A percentile compares a stretch with the other conserved stretches of the same genome.
Conservation (phyloP, 164 flowering plant species). For the Chloranthus sessilifolius region DNA sequence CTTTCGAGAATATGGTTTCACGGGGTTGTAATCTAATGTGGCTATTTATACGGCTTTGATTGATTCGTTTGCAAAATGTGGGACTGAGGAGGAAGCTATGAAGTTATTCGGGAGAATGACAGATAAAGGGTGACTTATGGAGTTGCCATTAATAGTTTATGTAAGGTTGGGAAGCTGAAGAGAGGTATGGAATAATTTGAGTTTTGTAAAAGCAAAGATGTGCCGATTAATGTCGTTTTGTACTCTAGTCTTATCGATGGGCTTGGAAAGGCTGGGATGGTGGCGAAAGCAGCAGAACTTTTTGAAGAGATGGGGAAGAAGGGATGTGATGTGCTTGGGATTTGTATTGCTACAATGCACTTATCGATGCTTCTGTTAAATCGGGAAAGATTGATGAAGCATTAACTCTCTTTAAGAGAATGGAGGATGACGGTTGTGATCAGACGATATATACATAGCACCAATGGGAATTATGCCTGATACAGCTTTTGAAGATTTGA, state of each 20-base stretch:
- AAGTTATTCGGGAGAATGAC: constrained; percentile 70
- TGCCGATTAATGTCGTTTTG: constrained; percentile 52
- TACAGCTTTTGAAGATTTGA: constrained; percentile 86
- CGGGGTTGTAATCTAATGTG: constrained; percentile 59
- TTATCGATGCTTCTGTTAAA: constrained; percentile 75
- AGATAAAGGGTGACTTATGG: constrained; percentile 80
- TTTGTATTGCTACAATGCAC: constrained; percentile 86
- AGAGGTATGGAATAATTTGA: constrained; percentile 60
- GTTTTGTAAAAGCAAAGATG: constrained; percentile 35
- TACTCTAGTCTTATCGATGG: constrained; percentile 88
- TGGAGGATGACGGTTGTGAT: constrained; percentile 90
- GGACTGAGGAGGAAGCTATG: constrained; percentile 53
- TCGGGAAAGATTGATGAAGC: constrained; percentile 73
- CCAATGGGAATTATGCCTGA: constrained; percentile 84
- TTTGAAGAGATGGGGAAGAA: constrained; percentile 72
- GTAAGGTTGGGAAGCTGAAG: constrained; percentile 69
- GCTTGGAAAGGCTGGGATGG: constrained; percentile 77
- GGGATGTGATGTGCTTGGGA: constrained; percentile 72
- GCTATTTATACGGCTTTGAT: constrained; percentile 79
- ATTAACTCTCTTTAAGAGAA: constrained; percentile 46
- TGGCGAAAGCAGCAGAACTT: constrained; percentile 66
- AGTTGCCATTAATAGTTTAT: constrained; percentile 62
- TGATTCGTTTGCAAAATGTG: constrained; percentile 59
- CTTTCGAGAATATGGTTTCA: constrained; percentile 55
- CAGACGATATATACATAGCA: constrained; percentile 79